Evolutionary conservation across 1,284 basidiomycete species (phyloP).

Genomic region (Trichosporon asahii): DNA sequence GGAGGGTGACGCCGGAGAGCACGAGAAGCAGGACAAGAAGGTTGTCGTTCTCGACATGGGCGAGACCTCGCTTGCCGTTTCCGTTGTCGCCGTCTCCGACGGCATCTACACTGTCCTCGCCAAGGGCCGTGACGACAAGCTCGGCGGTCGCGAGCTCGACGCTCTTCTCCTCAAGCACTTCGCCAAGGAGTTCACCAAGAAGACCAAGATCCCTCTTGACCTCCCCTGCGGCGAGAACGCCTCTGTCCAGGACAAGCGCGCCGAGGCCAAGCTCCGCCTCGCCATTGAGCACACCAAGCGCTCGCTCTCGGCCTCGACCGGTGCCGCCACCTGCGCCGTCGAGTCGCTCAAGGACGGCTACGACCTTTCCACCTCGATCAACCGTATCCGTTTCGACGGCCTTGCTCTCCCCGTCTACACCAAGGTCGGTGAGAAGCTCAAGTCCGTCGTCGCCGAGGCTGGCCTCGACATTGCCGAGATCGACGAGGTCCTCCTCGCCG

Average conservation of each 20-base stretch:
- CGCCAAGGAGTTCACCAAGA: conserved; percentile 95
- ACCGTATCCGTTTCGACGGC: conserved; percentile 90
- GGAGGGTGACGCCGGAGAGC: conserved; percentile 52
- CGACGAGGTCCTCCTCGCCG: conserved; percentile 87
- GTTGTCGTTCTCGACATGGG: conserved; percentile 60
- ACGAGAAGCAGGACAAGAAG: conserved; percentile 56
- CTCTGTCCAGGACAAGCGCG: conserved; percentile 67
- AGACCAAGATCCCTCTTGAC: conserved; percentile 75
- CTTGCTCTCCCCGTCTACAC: conserved; percentile 72
- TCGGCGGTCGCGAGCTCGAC: conserved; percentile 58
- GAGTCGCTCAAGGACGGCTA: conserved; percentile 92
- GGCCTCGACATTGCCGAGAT: conserved; percentile 72
- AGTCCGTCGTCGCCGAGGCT: conserved; percentile 62
- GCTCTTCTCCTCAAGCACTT: conserved; percentile 77
- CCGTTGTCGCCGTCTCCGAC: conserved; percentile 56
- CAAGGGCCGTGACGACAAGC: conserved; percentile 54
- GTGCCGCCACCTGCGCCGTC: conserved; percentile 82
- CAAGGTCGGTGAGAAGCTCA: conserved; percentile 63
- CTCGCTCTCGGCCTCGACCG: conserved; percentile 80
- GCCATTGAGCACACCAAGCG: conserved; percentile 95
- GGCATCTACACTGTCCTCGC: conserved; percentile 58
- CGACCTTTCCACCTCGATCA: conserved; percentile 90
- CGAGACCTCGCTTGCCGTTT: conserved; percentile 57
- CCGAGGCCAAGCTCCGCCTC: conserved; percentile 87
- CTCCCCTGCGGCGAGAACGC: conserved; percentile 59